Conservation (phyloP, 2,329 filamentous ascomycete genomes). For the Bertia moriformis region DNA sequence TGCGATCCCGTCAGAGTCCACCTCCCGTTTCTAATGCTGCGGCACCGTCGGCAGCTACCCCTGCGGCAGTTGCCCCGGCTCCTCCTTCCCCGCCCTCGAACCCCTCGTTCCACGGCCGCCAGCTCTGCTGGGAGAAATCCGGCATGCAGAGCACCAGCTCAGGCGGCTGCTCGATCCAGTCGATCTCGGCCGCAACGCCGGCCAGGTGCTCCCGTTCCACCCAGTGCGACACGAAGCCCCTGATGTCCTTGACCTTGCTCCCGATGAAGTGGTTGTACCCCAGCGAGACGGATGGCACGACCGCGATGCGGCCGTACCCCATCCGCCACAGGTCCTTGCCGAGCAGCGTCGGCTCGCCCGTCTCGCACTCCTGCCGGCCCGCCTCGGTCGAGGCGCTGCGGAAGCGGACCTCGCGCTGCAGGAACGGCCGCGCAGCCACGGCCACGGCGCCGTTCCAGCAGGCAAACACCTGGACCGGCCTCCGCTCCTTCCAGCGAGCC, state of each 20-base stretch:
- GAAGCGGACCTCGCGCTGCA: slow-evolving; percentile 9
- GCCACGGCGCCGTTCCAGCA: slow-evolving; percentile 45
- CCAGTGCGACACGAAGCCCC: not conserved
- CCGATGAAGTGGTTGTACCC: not conserved
- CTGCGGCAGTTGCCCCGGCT: too few species aligned
- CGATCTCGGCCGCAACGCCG: not conserved
- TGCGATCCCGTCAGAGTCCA: too few species aligned
- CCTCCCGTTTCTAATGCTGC: too few species aligned
- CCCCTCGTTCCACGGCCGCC: not conserved
- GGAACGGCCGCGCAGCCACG: slow-evolving; percentile 29
- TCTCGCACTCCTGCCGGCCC: not conserved
- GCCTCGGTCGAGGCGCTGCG: not conserved
- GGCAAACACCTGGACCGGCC: slow-evolving; percentile 43
- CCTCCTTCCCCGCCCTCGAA: too few species aligned
- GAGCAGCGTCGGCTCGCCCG: not conserved
- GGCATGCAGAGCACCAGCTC: not conserved
- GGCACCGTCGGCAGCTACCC: too few species aligned
- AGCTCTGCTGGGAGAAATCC: not conserved
- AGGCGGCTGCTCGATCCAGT: not conserved
- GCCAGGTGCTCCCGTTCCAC: not conserved
- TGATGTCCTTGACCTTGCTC: not conserved
- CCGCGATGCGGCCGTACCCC: not conserved
- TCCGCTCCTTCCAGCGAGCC: slow-evolving; percentile 14
- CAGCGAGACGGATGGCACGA: not conserved
- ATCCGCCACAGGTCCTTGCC: not conserved